phyloP scores from a whole-genome alignment of 129 eudicot species.

The Scalesia atractyloides region DNA sequence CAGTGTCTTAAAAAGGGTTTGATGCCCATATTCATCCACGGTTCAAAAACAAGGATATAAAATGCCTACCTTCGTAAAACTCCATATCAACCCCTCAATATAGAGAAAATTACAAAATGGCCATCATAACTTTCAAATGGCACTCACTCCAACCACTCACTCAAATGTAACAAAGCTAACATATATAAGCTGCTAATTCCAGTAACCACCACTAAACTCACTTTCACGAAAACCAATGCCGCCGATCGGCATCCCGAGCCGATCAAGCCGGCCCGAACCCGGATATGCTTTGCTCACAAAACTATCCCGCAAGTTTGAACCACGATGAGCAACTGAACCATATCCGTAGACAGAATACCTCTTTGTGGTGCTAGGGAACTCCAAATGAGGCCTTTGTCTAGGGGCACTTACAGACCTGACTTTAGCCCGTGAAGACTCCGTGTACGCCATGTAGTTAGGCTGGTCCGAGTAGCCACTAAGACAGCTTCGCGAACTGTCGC shows the following conservation, averaged over 20 bases:
- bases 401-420: slow-evolving; percentile 84
- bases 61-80: slow-evolving; percentile 19
- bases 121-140: slow-evolving; percentile 4
- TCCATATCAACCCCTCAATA: slow-evolving; percentile 24
- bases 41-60: too few species aligned
- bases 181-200: slow-evolving; percentile 34
- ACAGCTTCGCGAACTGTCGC: slow-evolving; percentile 69
- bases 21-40: too few species aligned
- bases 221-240: slow-evolving; percentile 42
- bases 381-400: slow-evolving; percentile 59
- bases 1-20: too few species aligned
- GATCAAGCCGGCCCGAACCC: slow-evolving; percentile 71
- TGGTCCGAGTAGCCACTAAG: slow-evolving; percentile 68
- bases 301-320: slow-evolving; percentile 44
- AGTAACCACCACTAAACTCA: slow-evolving; percentile 61
- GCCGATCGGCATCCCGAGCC: slow-evolving; percentile 70
- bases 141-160: neutral
- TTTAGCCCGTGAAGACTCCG: slow-evolving; percentile 82
- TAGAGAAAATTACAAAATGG: neutral
- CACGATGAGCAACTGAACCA: slow-evolving; percentile 35
- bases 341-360: slow-evolving; percentile 62
- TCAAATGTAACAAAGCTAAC: neutral
- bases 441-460: slow-evolving; percentile 90
- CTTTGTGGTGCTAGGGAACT: slow-evolving; percentile 49
- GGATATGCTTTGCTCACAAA: slow-evolving; percentile 72